These are phyloP conservation scores for Nicotiana noctiflora DNA, from an alignment of 257 asterid genomes.

Conservation along the genomic window DNA sequence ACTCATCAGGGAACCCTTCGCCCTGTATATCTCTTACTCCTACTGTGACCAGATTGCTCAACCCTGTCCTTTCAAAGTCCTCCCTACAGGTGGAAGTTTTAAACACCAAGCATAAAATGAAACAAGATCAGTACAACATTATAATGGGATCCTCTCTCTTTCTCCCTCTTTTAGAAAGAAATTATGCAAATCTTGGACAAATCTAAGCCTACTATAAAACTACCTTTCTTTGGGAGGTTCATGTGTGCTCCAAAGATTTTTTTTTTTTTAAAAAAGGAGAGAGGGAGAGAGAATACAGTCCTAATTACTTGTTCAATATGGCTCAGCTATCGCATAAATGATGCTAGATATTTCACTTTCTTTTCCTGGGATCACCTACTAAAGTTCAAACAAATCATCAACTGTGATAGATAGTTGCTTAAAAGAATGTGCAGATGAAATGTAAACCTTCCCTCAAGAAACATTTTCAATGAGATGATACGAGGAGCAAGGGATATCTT, in stretches of 20 bases:
- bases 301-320: background rate
- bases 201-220: background rate
- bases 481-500: constrained; percentile 87
- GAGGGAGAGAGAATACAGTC: background rate
- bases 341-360: background rate
- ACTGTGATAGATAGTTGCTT: background rate
- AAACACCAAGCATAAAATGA: background rate
- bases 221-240: background rate
- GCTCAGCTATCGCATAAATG: background rate
- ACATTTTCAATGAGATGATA: constrained; percentile 35
- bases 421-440: too few species aligned
- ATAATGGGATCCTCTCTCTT: background rate
- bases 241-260: background rate
- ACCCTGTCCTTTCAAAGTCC: constrained; percentile 76
- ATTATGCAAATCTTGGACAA: background rate
- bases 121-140: background rate
- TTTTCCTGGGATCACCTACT: background rate
- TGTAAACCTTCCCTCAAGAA: too few species aligned
- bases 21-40: constrained; percentile 93
- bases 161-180: background rate
- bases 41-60: constrained; percentile 71
- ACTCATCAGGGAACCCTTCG: constrained; percentile 86
- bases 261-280: too few species aligned
- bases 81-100: constrained; percentile 35
- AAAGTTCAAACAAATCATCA: background rate